Conservation (phyloP, 306 rosid species). For the Dryas octopetala region DNA sequence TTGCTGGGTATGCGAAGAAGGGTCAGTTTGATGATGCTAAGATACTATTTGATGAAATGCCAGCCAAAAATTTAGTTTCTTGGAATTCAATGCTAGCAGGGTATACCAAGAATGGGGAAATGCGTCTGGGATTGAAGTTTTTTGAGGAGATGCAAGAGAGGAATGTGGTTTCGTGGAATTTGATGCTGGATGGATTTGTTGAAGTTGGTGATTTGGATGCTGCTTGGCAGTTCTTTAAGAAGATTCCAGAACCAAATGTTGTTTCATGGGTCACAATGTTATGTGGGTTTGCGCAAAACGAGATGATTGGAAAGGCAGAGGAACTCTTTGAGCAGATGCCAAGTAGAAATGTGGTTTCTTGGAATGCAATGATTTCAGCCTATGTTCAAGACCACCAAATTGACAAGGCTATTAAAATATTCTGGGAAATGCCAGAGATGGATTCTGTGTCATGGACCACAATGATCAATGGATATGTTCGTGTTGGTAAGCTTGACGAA, state of each 20-base stretch:
- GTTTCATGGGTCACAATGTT: conserved; percentile 74
- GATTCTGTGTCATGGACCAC: conserved; percentile 88
- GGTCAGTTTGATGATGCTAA: conserved; percentile 57
- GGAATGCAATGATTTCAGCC: conserved; percentile 91
- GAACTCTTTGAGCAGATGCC: conserved; percentile 64
- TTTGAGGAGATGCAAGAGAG: conserved; percentile 61
- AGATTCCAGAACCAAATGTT: conserved; percentile 52
- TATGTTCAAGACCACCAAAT: conserved; percentile 59
- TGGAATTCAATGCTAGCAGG: conserved; percentile 79
- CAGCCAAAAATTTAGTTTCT: conserved; percentile 62
- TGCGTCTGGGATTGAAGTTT: conserved; percentile 50
- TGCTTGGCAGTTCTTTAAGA: conserved; percentile 63
- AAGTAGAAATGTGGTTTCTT: conserved; percentile 64
- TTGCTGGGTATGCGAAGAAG: conserved; percentile 72
- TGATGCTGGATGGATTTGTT: conserved; percentile 71
- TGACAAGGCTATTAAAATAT: conserved; percentile 59
- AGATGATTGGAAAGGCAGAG: conserved; percentile 57
- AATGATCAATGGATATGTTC: conserved; percentile 64
- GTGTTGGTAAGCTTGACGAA: conserved; percentile 61
- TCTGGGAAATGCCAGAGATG: conserved; percentile 56
- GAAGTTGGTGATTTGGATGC: conserved; percentile 58
- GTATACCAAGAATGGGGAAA: conserved; percentile 67
- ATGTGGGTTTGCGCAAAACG: conserved; percentile 63
- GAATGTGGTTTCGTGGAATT: conserved; percentile 76
- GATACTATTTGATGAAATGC: conserved; percentile 64